phyloP scores from a whole-genome alignment of 495 filamentous ascomycete genomes.

The Viridothelium virens region DNA sequence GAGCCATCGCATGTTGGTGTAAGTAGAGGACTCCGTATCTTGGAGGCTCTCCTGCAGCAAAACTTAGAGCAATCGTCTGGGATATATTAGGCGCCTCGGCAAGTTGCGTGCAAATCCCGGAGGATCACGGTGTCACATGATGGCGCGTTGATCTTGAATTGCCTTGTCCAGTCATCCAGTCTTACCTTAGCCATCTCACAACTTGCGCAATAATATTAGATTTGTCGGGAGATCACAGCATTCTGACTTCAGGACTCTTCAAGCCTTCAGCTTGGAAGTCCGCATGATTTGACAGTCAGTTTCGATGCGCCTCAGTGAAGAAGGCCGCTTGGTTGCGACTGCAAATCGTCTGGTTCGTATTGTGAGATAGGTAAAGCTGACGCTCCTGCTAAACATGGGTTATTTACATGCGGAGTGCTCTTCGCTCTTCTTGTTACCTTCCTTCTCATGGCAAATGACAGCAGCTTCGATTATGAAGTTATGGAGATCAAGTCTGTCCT shows the following conservation, averaged over 20 bases:
- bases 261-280: too few species aligned
- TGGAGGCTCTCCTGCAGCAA: not conserved
- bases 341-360: too few species aligned
- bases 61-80: not conserved
- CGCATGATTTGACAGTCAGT: too few species aligned
- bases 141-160: not conserved
- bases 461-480: not conserved
- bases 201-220: not conserved
- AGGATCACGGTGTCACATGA: not conserved
- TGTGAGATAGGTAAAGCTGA: not conserved
- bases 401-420: not conserved
- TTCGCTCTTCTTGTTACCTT: not conserved
- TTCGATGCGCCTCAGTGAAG: too few species aligned
- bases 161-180: not conserved
- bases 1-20: not conserved
- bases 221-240: too few species aligned
- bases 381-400: not conserved
- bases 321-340: too few species aligned
- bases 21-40: not conserved
- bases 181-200: not conserved
- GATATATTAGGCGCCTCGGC: not conserved
- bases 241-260: too few species aligned
- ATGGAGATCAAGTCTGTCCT: not conserved
- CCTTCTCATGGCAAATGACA: not conserved
- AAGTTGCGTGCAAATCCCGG: not conserved